Conservation (phyloP, 768 basidiomycete genomes). For the Tulasnella sp. region DNA sequence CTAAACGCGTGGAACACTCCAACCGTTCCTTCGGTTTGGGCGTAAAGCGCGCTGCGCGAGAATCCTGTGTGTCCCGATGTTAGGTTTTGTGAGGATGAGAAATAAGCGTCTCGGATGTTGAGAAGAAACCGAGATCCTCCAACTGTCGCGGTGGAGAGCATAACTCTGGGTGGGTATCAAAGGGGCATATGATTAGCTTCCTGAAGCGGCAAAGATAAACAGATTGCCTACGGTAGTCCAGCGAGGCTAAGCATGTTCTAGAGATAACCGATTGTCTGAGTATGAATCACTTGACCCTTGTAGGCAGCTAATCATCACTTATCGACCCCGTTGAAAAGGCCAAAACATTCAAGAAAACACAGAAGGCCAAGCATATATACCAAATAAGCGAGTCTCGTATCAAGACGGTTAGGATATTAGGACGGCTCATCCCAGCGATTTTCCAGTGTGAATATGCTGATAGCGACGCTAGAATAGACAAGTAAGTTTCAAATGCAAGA, state of each 20-base stretch:
- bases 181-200: no score
- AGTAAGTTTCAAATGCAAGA: neutral
- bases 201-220: neutral
- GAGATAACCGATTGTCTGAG: neutral
- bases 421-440: neutral
- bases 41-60: no score
- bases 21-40: no score
- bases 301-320: neutral
- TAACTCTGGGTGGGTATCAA: no score
- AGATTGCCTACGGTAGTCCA: neutral
- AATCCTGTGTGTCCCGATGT: no score
- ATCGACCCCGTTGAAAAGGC: neutral
- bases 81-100: neutral
- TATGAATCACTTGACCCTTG: neutral
- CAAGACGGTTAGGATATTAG: neutral
- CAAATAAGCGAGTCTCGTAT: slow-evolving; percentile 4
- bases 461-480: neutral
- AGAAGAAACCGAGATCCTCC: slow-evolving; percentile 24
- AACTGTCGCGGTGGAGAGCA: neutral
- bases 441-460: neutral
- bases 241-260: neutral
- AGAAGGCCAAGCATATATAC: neutral
- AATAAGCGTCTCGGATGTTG: slow-evolving; percentile 23
- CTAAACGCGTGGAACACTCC: no score
- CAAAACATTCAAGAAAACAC: neutral